These are phyloP conservation scores for Hibiscus trionum DNA, from an alignment of 345 rosid genomes.

Conservation along the genomic window DNA sequence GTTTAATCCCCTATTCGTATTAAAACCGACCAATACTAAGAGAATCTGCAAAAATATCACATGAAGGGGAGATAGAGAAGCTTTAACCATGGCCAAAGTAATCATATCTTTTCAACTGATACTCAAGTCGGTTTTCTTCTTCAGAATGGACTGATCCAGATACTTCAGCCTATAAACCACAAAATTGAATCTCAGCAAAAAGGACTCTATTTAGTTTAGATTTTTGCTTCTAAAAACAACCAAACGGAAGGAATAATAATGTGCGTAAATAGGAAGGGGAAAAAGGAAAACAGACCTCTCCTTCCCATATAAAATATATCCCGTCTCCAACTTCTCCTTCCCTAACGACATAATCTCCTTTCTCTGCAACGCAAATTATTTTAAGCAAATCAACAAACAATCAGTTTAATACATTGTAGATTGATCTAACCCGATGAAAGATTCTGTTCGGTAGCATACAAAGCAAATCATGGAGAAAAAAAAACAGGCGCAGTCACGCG, in stretches of 20 bases:
- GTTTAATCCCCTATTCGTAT: background rate
- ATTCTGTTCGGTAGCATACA: background rate
- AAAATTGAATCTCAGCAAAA: background rate
- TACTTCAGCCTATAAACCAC: constrained; percentile 65
- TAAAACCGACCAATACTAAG: background rate
- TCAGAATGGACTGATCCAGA: constrained; percentile 43
- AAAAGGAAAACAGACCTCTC: constrained; percentile 48
- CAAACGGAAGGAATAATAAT: background rate
- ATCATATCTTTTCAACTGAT: constrained; percentile 64
- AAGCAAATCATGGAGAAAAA: background rate
- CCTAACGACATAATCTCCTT: constrained; percentile 65
- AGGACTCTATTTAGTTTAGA: background rate
- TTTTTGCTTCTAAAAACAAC: background rate
- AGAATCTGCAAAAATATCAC: background rate
- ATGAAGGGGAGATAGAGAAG: background rate
- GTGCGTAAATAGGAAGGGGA: background rate
- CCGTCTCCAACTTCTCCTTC: constrained; percentile 79
- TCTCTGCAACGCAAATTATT: constrained; percentile 28
- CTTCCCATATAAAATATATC: constrained; percentile 75
- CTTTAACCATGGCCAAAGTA: constrained; percentile 77
- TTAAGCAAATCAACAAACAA: constrained; percentile 1
- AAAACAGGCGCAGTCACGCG: background rate
- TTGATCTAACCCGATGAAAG: background rate
- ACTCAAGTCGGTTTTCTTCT: constrained; percentile 62
- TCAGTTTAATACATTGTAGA: background rate